phyloP scores from a whole-genome alignment of 228 moss, liverwort and hornwort species.

The Sphagnum fallax region DNA sequence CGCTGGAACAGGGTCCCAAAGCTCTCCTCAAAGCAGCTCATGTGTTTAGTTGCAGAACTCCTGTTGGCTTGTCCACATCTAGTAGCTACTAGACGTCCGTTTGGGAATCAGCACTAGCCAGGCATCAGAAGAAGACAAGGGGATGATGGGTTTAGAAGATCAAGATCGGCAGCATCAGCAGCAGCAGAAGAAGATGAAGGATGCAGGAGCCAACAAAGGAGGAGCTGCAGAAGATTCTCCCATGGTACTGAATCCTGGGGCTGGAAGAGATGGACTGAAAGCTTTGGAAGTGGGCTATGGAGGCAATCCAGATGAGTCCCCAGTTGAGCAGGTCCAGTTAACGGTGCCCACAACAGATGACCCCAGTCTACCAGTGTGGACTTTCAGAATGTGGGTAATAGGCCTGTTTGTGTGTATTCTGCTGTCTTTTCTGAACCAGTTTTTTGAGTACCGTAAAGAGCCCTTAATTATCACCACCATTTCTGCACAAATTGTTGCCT shows the following conservation, averaged over 20 bases:
- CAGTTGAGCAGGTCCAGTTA: constrained; percentile 32
- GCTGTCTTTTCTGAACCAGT: constrained; percentile 33
- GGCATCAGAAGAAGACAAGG: too few species aligned
- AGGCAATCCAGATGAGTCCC: constrained; percentile 15
- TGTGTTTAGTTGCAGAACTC: too few species aligned
- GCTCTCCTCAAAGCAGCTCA: too few species aligned
- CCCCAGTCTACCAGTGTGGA: constrained; percentile 28
- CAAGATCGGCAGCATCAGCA: too few species aligned
- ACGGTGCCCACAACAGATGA: constrained; percentile 32
- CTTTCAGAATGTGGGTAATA: constrained; percentile 25
- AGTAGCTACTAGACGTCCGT: too few species aligned
- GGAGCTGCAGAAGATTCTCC: constrained; percentile 2
- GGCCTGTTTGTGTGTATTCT: constrained; percentile 14
- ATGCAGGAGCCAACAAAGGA: too few species aligned
- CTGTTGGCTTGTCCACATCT: too few species aligned
- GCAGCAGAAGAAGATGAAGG: too few species aligned
- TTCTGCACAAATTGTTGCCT: constrained; percentile 30
- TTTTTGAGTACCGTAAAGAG: constrained; percentile 30
- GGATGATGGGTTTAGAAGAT: too few species aligned
- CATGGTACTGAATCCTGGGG: constrained; percentile 1
- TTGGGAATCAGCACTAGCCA: too few species aligned
- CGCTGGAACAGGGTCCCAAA: too few species aligned
- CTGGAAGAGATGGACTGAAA: neutral
- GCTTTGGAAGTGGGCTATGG: constrained; percentile 3
- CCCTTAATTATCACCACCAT: constrained; percentile 21